phyloP scores from a whole-genome alignment of 225 moss, liverwort and hornwort genomes.

The Antitrichia curtipendula region DNA sequence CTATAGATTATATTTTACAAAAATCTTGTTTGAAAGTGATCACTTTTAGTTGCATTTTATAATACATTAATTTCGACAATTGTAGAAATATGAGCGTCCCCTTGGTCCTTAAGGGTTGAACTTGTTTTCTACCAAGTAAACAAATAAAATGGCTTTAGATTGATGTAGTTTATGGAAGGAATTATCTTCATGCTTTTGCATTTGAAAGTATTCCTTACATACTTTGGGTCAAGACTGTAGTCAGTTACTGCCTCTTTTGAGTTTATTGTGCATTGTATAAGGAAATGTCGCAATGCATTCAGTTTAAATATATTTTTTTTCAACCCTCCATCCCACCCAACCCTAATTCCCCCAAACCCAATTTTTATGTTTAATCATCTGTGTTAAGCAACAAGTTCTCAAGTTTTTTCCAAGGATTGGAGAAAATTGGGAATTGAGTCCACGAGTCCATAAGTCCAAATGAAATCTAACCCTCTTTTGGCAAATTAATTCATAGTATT shows the following conservation, averaged over 20 bases:
- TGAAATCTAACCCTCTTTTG: not conserved
- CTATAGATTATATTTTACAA: too few species aligned
- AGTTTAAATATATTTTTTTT: too few species aligned
- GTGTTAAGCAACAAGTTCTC: not conserved
- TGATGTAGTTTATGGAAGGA: not conserved
- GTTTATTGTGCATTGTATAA: too few species aligned
- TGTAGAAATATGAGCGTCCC: fast-evolving
- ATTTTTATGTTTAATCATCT: not conserved
- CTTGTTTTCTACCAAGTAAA: not conserved
- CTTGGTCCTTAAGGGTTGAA: not conserved
- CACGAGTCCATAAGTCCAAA: not conserved
- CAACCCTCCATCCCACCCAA: too few species aligned
- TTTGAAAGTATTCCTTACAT: not conserved
- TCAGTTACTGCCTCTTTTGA: too few species aligned
- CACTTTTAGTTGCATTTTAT: not conserved
- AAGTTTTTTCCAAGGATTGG: not conserved
- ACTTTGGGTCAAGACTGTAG: too few species aligned
- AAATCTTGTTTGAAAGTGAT: not conserved
- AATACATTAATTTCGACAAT: not conserved
- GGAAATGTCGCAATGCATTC: too few species aligned
- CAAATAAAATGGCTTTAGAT: not conserved
- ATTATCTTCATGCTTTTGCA: not conserved
- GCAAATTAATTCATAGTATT: not conserved
- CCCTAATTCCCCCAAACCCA: too few species aligned
- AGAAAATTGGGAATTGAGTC: not conserved